A percentile compares a stretch with the other conserved stretches of the same genome.
phyloP scores from a whole-genome alignment of 495 filamentous ascomycete species.

The Hapsidospora chrysogenum region DNA sequence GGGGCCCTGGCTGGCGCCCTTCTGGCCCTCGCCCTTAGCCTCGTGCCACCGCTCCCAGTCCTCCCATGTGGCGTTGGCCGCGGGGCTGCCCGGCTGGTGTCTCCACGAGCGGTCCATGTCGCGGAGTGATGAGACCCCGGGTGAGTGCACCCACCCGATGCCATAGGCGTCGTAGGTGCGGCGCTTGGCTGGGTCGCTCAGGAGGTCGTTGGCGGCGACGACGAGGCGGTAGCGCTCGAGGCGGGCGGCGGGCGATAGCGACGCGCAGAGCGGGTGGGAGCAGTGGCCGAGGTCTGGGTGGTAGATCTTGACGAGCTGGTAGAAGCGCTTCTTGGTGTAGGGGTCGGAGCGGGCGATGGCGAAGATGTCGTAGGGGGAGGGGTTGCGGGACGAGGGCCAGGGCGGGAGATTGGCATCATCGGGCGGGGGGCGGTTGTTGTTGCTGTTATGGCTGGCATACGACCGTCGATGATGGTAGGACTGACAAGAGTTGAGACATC shows the following conservation, averaged over 20 bases:
- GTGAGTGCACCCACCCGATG: slow-evolving; percentile 51
- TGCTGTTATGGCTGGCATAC: not conserved
- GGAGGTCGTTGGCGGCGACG: slow-evolving; percentile 71
- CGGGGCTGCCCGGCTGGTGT: slow-evolving; percentile 36
- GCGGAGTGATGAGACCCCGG: slow-evolving; percentile 19
- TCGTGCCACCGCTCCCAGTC: slow-evolving; percentile 89
- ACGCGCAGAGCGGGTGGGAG: slow-evolving; percentile 7
- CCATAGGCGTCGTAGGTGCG: slow-evolving; percentile 70
- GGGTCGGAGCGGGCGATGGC: slow-evolving; percentile 39
- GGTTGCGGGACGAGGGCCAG: slow-evolving; percentile 27
- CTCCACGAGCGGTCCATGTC: slow-evolving; percentile 30
- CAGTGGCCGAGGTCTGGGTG: slow-evolving; percentile 64
- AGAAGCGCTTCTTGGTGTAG: slow-evolving; percentile 73
- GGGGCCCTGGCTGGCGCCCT: slow-evolving; percentile 32
- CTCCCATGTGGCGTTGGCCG: slow-evolving; percentile 88
- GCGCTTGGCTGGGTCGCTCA: slow-evolving; percentile 67
- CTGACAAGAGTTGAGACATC: not conserved
- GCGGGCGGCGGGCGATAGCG: slow-evolving; percentile 35
- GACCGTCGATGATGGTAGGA: not conserved
- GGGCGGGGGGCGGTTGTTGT: slow-evolving; percentile 9
- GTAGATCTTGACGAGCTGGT: slow-evolving; percentile 86
- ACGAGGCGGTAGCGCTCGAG: slow-evolving; percentile 79
- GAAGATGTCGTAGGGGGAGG: slow-evolving; percentile 91
- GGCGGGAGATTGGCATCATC: slow-evolving; percentile 11
- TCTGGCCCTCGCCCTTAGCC: slow-evolving; percentile 23